A percentile compares a stretch with the other conserved stretches of the same genome.
Evolutionary conservation across 1,284 basidiomycete species (phyloP).

Genomic region (Waitea zeae): DNA sequence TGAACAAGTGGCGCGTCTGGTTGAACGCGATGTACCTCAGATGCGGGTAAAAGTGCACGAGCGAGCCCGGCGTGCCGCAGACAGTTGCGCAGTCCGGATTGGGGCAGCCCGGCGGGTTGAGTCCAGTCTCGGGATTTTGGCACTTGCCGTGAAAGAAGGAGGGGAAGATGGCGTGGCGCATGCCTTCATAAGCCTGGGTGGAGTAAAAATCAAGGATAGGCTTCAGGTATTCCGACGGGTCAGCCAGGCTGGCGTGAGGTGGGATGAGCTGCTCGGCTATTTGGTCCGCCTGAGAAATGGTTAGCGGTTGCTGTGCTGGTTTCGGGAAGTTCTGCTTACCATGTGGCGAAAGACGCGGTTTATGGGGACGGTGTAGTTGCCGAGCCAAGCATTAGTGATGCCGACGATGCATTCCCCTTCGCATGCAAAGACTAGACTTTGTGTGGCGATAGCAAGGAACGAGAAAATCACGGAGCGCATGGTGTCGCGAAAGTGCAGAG

Average conservation of each 20-base stretch:
- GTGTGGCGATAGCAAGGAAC: too few species aligned
- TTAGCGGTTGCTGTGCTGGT: too few species aligned
- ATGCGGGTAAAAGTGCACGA: slow-evolving; percentile 44
- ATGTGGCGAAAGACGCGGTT: slow-evolving; percentile 17
- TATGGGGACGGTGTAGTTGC: slow-evolving; percentile 28
- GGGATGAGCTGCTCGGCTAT: slow-evolving; percentile 18
- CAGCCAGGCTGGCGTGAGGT: slow-evolving; percentile 14
- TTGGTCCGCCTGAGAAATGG: slow-evolving; percentile 18
- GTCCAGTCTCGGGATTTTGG: slow-evolving; percentile 34
- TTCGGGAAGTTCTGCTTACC: too few species aligned
- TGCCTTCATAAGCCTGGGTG: slow-evolving; percentile 20
- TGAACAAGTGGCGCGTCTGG: slow-evolving; percentile 19
- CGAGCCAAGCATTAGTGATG: slow-evolving; percentile 34
- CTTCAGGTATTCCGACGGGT: slow-evolving; percentile 19
- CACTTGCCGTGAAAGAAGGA: slow-evolving; percentile 63
- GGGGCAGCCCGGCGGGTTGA: slow-evolving; percentile 41
- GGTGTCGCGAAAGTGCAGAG: too few species aligned
- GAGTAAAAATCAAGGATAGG: slow-evolving; percentile 30
- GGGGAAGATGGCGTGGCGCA: slow-evolving; percentile 40
- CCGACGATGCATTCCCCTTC: slow-evolving; percentile 50
- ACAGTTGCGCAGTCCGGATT: slow-evolving; percentile 61
- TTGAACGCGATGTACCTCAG: slow-evolving; percentile 33
- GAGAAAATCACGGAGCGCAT: too few species aligned
- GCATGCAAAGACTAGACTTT: slow-evolving; percentile 28
- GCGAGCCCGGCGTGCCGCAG: slow-evolving; percentile 64